Percentiles rank a stretch among this genome's conserved stretches.
These are phyloP conservation scores for Ambrosia hybrid DNA, from an alignment of 140 eudicot species.

Conservation along the genomic window DNA sequence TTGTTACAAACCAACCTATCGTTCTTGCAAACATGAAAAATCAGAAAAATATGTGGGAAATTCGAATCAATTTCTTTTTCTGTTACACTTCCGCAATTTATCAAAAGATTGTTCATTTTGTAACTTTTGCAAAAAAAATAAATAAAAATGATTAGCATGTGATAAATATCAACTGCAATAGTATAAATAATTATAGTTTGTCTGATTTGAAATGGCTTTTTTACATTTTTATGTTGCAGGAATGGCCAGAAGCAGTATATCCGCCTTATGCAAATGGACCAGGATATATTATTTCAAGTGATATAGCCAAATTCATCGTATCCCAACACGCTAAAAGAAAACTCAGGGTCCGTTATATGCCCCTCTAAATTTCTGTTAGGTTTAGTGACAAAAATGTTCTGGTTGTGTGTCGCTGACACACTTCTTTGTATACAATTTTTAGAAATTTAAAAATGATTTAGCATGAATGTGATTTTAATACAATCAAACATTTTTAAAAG, in stretches of 20 bases:
- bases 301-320: constrained; percentile 71
- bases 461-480: neutral
- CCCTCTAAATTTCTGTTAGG: constrained; percentile 7
- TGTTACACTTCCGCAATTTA: too few species aligned
- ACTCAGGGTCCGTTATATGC: constrained; percentile 56
- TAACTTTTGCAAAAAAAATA: too few species aligned
- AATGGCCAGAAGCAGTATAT: constrained; percentile 86
- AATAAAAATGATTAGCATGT: too few species aligned
- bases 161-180: too few species aligned
- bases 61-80: too few species aligned
- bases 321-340: constrained; percentile 57
- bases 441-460: neutral
- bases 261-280: constrained; percentile 98
- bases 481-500: neutral
- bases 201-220: constrained; percentile 5
- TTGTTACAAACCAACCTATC: too few species aligned
- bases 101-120: too few species aligned
- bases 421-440: neutral
- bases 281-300: constrained; percentile 72
- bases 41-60: too few species aligned
- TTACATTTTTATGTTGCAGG: constrained; percentile 50
- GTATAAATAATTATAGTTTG: neutral
- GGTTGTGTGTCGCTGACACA: neutral
- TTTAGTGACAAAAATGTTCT: neutral
- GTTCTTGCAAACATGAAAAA: too few species aligned